Base-by-base conservation (phyloP, 345 rosid species). In the Salix purpurea region DNA sequence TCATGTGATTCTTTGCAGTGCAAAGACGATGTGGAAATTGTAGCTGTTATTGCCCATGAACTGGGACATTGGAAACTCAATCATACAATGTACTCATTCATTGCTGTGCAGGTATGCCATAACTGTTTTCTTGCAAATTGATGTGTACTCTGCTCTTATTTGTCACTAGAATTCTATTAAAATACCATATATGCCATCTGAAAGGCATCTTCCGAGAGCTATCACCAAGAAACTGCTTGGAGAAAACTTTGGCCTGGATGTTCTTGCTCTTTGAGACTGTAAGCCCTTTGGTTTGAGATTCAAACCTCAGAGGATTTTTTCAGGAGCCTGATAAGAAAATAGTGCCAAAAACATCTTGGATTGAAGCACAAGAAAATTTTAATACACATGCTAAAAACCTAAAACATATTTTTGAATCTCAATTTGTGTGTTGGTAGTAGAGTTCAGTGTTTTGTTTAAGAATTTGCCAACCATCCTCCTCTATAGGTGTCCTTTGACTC, bases 41-140 rank as follows among this genome's bases (percentile, higher is more conserved):
- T 96, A 48, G 99, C 97, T 73, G 97, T 96, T 79, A 88, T 94
- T 85, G 98, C 93, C 68, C 99, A 96, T 85, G 99, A 96, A 87
- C 87, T 96, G 75, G 99, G 99, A 71, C 99, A 96, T 74, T 94
- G 99, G 99, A 96, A 96, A 83, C 93, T 96, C 74, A 96, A 89
- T 79, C 99, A 96, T 83, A 96, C 98, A 7, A 88, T 92, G 84
- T 92, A 90, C 88, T 89, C 97, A 11, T 96, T 96, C 81, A 82
- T 96, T 80, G 94, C 96, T 19, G 90, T 96, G 71, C 98, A 96
- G 92, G 99, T 92, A 78, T 75, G 86, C 30, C 39, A 24, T 26
- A 48, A 65, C 69, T 74, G 30, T 71, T 72, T 65, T 77, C 72
- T 77, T 40, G 26, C 66, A 11, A 50, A 40, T 11, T 39, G 40